Evolutionary conservation across 352 stramenopile species (phyloP).

Genomic region (Globisporangium nodosum): DNA sequence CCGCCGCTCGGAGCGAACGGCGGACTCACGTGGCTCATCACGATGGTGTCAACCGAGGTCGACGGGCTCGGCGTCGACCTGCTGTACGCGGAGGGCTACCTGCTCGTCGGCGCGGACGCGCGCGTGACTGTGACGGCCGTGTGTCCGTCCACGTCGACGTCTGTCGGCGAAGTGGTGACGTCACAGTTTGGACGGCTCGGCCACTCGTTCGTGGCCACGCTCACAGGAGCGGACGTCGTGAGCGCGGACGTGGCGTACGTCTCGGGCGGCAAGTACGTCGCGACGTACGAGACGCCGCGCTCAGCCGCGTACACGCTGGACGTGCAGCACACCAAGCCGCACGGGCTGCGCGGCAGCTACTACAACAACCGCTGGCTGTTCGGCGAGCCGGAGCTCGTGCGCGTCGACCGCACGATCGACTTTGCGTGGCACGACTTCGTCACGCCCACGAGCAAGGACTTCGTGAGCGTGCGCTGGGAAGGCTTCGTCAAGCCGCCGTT

Average conservation of each 20-base stretch:
- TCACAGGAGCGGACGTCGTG: conserved; percentile 45
- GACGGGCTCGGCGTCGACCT: conserved; percentile 36
- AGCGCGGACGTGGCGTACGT: conserved; percentile 61
- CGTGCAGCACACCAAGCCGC: conserved; percentile 61
- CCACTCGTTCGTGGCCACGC: conserved; percentile 59
- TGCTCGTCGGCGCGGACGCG: conserved; percentile 43
- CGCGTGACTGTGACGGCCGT: conserved; percentile 30
- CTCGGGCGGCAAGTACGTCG: conserved; percentile 76
- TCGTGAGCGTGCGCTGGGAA: conserved; percentile 93
- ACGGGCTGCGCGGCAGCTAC: conserved; percentile 89
- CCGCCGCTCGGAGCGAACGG: conserved; percentile 31
- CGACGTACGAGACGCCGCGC: conserved; percentile 85
- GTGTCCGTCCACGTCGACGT: conserved; percentile 39
- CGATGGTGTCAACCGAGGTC: conserved; percentile 67
- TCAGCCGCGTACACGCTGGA: conserved; percentile 85
- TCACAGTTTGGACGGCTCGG: conserved; percentile 50
- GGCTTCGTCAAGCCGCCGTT: conserved; percentile 91
- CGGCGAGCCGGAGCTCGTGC: conserved; percentile 69
- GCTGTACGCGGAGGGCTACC: conserved; percentile 81
- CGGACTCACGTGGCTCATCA: conserved; percentile 80
- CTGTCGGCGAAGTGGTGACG: conserved; percentile 24
- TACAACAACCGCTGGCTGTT: conserved; percentile 96
- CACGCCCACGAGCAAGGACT: conserved; percentile 89
- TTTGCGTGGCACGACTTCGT: conserved; percentile 92
- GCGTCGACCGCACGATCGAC: conserved; percentile 87